phyloP scores from a whole-genome alignment of 805 yeast genomes.

The Yamadazyma sp. region DNA sequence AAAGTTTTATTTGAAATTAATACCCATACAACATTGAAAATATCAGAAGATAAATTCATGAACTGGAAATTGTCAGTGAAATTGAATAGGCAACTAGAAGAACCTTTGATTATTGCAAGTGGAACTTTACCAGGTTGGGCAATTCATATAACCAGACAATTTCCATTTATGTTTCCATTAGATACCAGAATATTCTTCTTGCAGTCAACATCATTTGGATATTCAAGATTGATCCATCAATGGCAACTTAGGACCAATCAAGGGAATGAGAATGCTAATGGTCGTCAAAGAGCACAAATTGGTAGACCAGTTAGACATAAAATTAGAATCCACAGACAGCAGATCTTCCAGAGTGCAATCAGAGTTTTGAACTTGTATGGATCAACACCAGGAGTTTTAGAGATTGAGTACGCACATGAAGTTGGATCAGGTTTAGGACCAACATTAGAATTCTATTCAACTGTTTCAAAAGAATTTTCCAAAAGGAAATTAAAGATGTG shows the following conservation, averaged over 20 bases:
- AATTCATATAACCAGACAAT: conserved; percentile 64
- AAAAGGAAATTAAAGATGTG: conserved; percentile 59
- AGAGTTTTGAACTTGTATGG: conserved; percentile 77
- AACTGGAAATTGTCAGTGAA: conserved; percentile 85
- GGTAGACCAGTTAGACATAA: conserved; percentile 81
- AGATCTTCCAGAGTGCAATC: conserved; percentile 70
- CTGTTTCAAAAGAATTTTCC: conserved; percentile 73
- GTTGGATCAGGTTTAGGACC: conserved; percentile 98
- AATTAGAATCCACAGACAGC: conserved; percentile 68
- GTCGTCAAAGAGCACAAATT: conserved; percentile 39
- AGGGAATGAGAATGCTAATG: conserved; percentile 26
- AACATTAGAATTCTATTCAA: conserved; percentile 86
- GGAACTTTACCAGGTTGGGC: conserved; percentile 87
- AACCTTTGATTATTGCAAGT: conserved; percentile 82
- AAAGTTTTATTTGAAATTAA: conserved; percentile 45
- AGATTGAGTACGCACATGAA: conserved; percentile 84
- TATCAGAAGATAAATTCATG: conserved; percentile 40
- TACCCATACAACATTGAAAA: conserved; percentile 10
- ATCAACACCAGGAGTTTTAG: conserved; percentile 74
- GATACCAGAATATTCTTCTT: conserved; percentile 75
- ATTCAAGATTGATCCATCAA: conserved; percentile 72
- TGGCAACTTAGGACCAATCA: conserved; percentile 59
- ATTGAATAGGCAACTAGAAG: conserved; percentile 82
- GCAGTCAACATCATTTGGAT: conserved; percentile 88
- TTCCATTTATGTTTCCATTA: conserved; percentile 81